Evolutionary conservation across 2,329 filamentous ascomycete genomes (phyloP).

Genomic region (Niveomyces coronatus): DNA sequence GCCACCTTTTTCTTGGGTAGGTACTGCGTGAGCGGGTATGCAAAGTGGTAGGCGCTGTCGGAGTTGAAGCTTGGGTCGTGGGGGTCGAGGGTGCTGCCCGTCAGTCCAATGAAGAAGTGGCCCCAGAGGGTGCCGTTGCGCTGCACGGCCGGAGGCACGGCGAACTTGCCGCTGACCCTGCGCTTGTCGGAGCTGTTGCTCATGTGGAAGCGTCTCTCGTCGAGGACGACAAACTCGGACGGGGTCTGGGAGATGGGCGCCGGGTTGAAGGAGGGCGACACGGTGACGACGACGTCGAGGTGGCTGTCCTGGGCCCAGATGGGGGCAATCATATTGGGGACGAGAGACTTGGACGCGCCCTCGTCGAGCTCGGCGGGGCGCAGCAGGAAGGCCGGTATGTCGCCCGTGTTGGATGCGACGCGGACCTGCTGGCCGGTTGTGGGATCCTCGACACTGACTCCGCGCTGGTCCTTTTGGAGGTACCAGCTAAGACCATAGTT

Average conservation of each 20-base stretch:
- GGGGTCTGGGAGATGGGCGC: constrained; percentile 56
- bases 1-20: constrained; percentile 79
- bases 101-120: constrained; percentile 79
- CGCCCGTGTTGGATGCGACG: constrained; percentile 42
- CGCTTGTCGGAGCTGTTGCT: constrained; percentile 73
- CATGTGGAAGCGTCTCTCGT: constrained; percentile 71
- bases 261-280: constrained; percentile 65
- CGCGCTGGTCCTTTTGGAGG: constrained; percentile 35
- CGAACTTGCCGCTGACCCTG: constrained; percentile 64
- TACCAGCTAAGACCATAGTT: constrained; percentile 48
- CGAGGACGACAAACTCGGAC: constrained; percentile 59
- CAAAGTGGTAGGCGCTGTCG: constrained; percentile 70
- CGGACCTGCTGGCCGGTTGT: constrained; percentile 39
- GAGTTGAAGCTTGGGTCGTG: constrained; percentile 60
- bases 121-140: constrained; percentile 90
- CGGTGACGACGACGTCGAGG: constrained; percentile 75
- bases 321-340: constrained; percentile 66
- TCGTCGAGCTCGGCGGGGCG: constrained; percentile 51
- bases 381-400: constrained; percentile 54
- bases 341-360: constrained; percentile 50
- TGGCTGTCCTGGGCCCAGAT: constrained; percentile 76
- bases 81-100: constrained; percentile 69
- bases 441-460: constrained; percentile 38
- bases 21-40: constrained; percentile 79
- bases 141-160: constrained; percentile 70